Evolutionary conservation across 495 filamentous ascomycete genomes (phyloP).

Genomic region (Glonium stellatum): DNA sequence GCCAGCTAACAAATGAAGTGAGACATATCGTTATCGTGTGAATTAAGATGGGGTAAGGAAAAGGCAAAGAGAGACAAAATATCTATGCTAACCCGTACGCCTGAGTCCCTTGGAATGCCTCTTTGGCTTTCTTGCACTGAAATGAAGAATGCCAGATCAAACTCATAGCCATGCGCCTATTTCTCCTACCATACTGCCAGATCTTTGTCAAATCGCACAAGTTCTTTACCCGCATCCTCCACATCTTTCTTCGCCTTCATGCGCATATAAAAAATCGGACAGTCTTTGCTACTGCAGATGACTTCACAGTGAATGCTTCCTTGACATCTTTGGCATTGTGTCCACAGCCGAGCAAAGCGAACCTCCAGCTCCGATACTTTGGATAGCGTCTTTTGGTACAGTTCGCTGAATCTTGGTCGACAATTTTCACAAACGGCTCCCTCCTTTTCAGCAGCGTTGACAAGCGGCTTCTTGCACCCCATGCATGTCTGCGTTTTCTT

Average conservation of each 20-base stretch:
- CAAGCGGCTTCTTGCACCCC: conserved; percentile 95
- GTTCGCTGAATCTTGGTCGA: conserved; percentile 74
- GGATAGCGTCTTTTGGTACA: conserved; percentile 84
- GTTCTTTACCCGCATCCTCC: conserved; percentile 86
- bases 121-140: no score
- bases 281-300: conserved; percentile 92
- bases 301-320: conserved; percentile 97
- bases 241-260: conserved; percentile 99
- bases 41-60: no score
- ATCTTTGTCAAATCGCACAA: conserved; percentile 85
- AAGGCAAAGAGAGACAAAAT: no score
- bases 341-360: conserved; percentile 88
- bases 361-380: conserved; percentile 90
- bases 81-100: no score
- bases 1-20: no score
- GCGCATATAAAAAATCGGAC: conserved; percentile 99
- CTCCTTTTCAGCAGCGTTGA: conserved; percentile 64
- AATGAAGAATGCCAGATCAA: no score
- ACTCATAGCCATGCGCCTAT: neutral
- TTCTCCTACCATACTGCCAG: conserved; percentile 47
- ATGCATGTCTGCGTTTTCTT: conserved; percentile 97
- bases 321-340: conserved; percentile 96
- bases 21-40: no score
- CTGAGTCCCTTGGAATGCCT: no score
- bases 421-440: conserved; percentile 88